These are phyloP conservation scores for Penicillium sp. DNA, from an alignment of 2,329 filamentous ascomycete genomes.

Conservation along the genomic window DNA sequence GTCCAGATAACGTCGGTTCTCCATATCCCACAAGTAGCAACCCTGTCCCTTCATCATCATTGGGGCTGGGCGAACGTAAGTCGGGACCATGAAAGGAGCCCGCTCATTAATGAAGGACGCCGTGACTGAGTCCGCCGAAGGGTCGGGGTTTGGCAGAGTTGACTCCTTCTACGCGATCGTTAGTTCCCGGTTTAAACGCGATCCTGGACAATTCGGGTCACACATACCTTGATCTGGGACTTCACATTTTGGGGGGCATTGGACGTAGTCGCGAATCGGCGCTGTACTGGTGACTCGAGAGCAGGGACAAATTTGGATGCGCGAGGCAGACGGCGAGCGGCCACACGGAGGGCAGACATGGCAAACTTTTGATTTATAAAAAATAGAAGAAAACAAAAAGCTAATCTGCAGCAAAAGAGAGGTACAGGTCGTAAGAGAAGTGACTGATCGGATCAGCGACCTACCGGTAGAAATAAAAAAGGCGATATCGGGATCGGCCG, in stretches of 20 bases:
- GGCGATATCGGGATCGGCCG: slow-evolving; percentile 32
- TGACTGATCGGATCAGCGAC: slow-evolving; percentile 3
- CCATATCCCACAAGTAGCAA: slow-evolving; percentile 84
- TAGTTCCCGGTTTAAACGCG: background rate
- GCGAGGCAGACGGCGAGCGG: slow-evolving; percentile 37
- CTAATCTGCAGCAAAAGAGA: background rate
- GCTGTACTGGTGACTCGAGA: slow-evolving; percentile 36
- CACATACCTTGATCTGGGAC: slow-evolving; percentile 27
- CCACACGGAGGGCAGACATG: slow-evolving; percentile 38
- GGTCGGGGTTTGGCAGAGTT: slow-evolving; percentile 67
- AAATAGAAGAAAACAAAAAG: background rate
- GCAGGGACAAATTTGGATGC: slow-evolving; percentile 31
- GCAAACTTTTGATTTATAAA: slow-evolving; percentile 1
- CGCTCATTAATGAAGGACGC: slow-evolving; percentile 72
- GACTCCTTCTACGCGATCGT: slow-evolving; percentile 45
- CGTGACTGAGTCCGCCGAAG: slow-evolving; percentile 70
- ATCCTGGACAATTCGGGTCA: background rate
- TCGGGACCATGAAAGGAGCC: slow-evolving; percentile 89
- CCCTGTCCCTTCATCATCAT: slow-evolving; percentile 88
- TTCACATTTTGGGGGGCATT: slow-evolving; percentile 33
- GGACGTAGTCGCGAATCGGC: slow-evolving; percentile 35
- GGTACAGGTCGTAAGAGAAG: background rate
- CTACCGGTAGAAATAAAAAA: slow-evolving; percentile 21
- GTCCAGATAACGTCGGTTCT: slow-evolving; percentile 86
- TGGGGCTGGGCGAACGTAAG: slow-evolving; percentile 84